Base-by-base conservation (phyloP, 768 basidiomycete species). In the Hebeloma cylindrosporum region DNA sequence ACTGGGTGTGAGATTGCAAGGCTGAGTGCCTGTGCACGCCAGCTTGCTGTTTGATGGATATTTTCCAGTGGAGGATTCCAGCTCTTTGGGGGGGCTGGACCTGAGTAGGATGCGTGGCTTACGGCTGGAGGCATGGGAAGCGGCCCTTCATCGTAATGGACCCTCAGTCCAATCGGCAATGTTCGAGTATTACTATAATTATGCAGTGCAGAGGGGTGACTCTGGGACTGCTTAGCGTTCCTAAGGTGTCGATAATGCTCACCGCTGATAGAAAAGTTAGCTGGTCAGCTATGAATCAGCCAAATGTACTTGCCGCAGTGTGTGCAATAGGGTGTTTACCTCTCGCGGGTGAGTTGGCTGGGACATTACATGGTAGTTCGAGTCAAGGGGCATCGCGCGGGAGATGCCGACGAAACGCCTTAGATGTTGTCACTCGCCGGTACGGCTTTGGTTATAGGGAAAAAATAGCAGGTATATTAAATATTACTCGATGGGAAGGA, bases 181-280 rank as follows among this genome's bases (percentile, higher is more conserved):
- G 74, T 73, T 9, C 75, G 76, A 23, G 68, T 59, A 55, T 71
- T 74, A n/a, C n/a, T n/a, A 50, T 71, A 59, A 33, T 52, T 48
- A 47, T 60, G 48, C 46, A 59, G 32, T 1, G 59, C 45, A 8
- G 62, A 59, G 16, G 70, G 40, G 33, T 70, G 66, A 5, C 58
- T 43, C 10, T 61, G 60, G 23, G 71, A 69, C n/a, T 64, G 56
- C 31, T 48, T 71, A 5, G 76, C 50, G 57, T 88, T 88, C 46
- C 79, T 82, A 26, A 66, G 54, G 49, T 77, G 86, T 41, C 85
- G 73, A 46, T 82, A 86, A 31, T 88, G 81, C 59, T 89, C 86
- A 7, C 83, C 85, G 58, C 85, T 88, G 32, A 20, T 28, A 31
- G 45, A 42, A 27, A 45, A 27, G 10, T 35, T 41, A 28, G 29